Evolutionary conservation across 2,329 filamentous ascomycete species (phyloP).

Genomic region (Allantophomopsis lycopodina): DNA sequence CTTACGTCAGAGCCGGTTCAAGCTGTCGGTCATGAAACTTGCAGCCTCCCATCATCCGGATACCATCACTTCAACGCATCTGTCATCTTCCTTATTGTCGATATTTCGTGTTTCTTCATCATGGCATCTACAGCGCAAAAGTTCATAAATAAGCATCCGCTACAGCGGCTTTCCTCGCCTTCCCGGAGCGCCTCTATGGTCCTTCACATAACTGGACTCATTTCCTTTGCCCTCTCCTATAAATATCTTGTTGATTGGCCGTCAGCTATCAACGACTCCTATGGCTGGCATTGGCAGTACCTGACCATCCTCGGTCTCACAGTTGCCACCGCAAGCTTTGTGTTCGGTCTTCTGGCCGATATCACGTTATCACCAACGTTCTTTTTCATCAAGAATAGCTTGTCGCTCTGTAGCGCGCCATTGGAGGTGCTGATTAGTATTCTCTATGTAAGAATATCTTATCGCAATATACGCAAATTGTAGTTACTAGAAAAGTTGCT

Average conservation of each 20-base stretch:
- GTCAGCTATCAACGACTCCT: conserved; percentile 38
- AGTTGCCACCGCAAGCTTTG: conserved; percentile 46
- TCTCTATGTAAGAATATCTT: conserved; percentile 31
- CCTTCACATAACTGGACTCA: conserved; percentile 41
- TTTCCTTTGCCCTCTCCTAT: conserved; percentile 39
- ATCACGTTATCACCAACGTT: conserved; percentile 40
- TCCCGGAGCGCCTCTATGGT: conserved; percentile 47
- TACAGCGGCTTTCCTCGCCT: conserved; percentile 53
- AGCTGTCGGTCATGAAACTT: too few species aligned
- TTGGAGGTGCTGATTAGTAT: conserved; percentile 58
- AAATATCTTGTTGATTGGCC: conserved; percentile 34
- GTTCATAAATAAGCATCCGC: conserved; percentile 36
- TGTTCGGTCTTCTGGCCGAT: conserved; percentile 48
- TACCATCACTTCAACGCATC: too few species aligned
- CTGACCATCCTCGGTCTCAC: conserved; percentile 61
- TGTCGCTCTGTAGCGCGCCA: conserved; percentile 52
- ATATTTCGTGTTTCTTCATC: not conserved
- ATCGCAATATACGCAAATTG: too few species aligned
- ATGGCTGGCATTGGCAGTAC: conserved; percentile 58
- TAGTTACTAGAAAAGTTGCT: too few species aligned
- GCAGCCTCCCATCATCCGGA: too few species aligned
- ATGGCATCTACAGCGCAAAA: conserved; percentile 8
- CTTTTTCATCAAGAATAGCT: conserved; percentile 52
- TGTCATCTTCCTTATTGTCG: too few species aligned
- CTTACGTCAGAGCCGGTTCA: too few species aligned